A percentile compares a stretch with the other conserved stretches of the same genome.
Evolutionary conservation across 2,329 filamentous ascomycete genomes (phyloP).

Genomic region (Ophiostoma montium): DNA sequence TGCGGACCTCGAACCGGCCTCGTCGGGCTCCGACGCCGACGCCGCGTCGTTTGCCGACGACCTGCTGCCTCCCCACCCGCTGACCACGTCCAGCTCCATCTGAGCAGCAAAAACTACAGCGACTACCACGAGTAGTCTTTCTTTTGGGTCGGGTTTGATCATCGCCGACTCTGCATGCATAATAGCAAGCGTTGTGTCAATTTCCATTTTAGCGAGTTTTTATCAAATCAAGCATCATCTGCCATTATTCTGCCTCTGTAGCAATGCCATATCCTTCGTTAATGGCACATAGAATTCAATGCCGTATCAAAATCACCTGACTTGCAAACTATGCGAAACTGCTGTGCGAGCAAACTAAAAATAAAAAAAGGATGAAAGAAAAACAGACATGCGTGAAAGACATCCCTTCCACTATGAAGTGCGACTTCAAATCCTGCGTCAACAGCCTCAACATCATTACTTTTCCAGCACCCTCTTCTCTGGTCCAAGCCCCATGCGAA

Average conservation of each 20-base stretch:
- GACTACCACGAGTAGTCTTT: too few relatives aligned
- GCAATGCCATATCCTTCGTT: background rate
- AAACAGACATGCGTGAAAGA: background rate
- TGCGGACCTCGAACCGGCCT: background rate
- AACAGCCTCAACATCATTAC: background rate
- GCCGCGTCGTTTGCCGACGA: background rate
- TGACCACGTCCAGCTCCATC: background rate
- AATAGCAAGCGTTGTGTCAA: background rate
- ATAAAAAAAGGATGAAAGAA: background rate
- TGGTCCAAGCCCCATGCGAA: background rate
- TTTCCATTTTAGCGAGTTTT: background rate
- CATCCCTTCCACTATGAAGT: too few relatives aligned
- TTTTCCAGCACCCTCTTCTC: background rate
- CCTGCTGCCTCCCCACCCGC: background rate
- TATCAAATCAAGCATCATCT: background rate
- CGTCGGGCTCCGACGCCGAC: background rate
- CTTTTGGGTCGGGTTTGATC: too few relatives aligned
- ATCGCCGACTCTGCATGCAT: background rate
- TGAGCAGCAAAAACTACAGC: too few relatives aligned
- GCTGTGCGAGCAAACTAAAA: background rate
- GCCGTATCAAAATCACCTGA: background rate
- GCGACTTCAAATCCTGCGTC: too few relatives aligned
- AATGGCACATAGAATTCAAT: background rate
- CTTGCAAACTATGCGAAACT: background rate
- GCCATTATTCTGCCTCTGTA: background rate